Evolutionary conservation across 345 rosid species (phyloP).

Genomic region (Citrus glauca): DNA sequence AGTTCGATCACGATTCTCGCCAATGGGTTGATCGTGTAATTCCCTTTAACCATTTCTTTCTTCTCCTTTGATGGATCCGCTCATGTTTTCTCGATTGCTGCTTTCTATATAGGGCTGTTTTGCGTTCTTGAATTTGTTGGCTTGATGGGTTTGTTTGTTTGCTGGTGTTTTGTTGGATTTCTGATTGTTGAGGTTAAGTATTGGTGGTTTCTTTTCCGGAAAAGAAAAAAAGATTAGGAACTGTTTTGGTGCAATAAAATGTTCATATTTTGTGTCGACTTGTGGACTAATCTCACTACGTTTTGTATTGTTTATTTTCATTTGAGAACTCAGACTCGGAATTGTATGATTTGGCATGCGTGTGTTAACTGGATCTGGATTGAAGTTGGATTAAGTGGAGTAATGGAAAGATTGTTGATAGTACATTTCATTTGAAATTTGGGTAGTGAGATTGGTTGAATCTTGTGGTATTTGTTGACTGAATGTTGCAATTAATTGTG

Average conservation of each 20-base stretch:
- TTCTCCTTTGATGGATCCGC: no score
- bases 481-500: background rate
- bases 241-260: background rate
- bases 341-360: background rate
- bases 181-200: background rate
- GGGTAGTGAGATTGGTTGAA: background rate
- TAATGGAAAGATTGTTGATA: background rate
- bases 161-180: background rate
- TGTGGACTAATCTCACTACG: background rate
- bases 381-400: background rate
- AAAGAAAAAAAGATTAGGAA: background rate
- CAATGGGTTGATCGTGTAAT: conserved; percentile 75
- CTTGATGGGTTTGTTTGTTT: background rate
- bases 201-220: background rate
- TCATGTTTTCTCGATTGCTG: background rate
- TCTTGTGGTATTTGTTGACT: background rate
- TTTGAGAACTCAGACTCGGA: background rate
- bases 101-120: background rate
- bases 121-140: background rate
- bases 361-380: background rate
- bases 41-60: background rate
- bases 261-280: background rate
- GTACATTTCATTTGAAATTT: background rate
- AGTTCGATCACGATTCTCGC: conserved; percentile 67
- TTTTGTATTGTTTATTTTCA: background rate